phyloP scores from a whole-genome alignment of 2,329 filamentous ascomycete species.

The Sclerotinia sclerotiorum region DNA sequence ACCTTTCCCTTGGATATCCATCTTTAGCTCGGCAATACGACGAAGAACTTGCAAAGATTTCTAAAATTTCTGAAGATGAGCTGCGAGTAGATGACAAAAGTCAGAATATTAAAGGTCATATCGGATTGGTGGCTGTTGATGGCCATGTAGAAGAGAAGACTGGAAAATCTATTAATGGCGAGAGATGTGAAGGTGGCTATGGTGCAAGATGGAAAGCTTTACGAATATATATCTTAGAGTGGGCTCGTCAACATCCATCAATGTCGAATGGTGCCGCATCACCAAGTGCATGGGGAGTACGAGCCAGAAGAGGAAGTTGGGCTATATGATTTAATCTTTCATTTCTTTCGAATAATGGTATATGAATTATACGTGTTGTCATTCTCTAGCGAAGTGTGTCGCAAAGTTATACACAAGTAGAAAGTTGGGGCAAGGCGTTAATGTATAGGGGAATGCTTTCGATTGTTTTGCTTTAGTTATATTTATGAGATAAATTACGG shows the following conservation, averaged over 20 bases:
- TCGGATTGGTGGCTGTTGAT: constrained; percentile 55
- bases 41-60: constrained; percentile 80
- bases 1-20: constrained; percentile 89
- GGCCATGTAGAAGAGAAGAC: constrained; percentile 19
- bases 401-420: background rate
- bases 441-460: background rate
- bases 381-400: background rate
- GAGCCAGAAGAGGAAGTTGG: constrained; percentile 69
- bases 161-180: constrained; percentile 45
- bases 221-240: constrained; percentile 80
- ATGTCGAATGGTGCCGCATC: constrained; percentile 57
- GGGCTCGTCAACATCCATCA: constrained; percentile 82
- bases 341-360: background rate
- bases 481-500: constrained; percentile 3
- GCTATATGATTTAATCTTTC: constrained; percentile 56
- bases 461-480: background rate
- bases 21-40: constrained; percentile 81
- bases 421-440: constrained; percentile 6
- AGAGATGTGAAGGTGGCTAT: constrained; percentile 32
- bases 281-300: constrained; percentile 66
- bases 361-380: background rate
- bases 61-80: constrained; percentile 65
- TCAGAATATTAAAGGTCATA: constrained; percentile 69
- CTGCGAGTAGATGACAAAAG: constrained; percentile 70
- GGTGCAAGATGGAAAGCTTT: constrained; percentile 83